These are phyloP conservation scores for Pascua sp. DNA, from an alignment of 1,284 basidiomycete genomes.

Conservation along the genomic window DNA sequence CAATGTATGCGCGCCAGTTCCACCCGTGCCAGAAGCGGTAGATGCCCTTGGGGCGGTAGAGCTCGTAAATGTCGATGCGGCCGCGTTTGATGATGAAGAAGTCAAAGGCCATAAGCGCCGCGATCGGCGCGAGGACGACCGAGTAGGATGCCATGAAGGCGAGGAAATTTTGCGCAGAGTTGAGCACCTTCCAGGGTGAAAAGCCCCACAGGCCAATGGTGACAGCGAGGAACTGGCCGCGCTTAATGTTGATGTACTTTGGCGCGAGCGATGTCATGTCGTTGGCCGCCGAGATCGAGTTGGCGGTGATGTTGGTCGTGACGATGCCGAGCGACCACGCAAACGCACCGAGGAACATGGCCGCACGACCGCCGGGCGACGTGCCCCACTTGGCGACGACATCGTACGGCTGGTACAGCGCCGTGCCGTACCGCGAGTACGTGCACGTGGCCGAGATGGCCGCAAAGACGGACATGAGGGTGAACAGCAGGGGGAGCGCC, in stretches of 20 bases:
- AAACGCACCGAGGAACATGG: constrained; percentile 70
- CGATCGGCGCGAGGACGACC: constrained; percentile 42
- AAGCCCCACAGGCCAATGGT: constrained; percentile 64
- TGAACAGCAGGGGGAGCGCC: constrained; percentile 63
- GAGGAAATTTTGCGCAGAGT: constrained; percentile 25
- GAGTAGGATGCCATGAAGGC: constrained; percentile 44
- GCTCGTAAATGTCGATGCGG: constrained; percentile 37
- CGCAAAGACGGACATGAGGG: constrained; percentile 57
- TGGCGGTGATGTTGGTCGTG: constrained; percentile 64
- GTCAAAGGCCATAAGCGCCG: constrained; percentile 36
- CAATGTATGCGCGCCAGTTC: constrained; percentile 61
- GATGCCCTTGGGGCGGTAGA: constrained; percentile 35
- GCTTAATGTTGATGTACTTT: constrained; percentile 66
- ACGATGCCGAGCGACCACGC: constrained; percentile 65
- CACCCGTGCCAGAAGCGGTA: constrained; percentile 53
- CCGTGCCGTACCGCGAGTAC: constrained; percentile 59
- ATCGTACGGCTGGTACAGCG: constrained; percentile 43
- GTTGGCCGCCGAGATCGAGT: constrained; percentile 72
- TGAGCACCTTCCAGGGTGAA: constrained; percentile 43
- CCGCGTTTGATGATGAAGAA: constrained; percentile 34
- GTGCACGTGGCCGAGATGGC: constrained; percentile 62
- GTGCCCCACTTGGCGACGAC: constrained; percentile 63
- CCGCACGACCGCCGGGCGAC: constrained; percentile 56
- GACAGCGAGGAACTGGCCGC: constrained; percentile 70
- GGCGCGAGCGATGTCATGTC: constrained; percentile 61